Percentiles rank a stretch among this genome's conserved stretches.
phyloP scores from a whole-genome alignment of 2,329 filamentous ascomycete species.

The Fusarium sp. region DNA sequence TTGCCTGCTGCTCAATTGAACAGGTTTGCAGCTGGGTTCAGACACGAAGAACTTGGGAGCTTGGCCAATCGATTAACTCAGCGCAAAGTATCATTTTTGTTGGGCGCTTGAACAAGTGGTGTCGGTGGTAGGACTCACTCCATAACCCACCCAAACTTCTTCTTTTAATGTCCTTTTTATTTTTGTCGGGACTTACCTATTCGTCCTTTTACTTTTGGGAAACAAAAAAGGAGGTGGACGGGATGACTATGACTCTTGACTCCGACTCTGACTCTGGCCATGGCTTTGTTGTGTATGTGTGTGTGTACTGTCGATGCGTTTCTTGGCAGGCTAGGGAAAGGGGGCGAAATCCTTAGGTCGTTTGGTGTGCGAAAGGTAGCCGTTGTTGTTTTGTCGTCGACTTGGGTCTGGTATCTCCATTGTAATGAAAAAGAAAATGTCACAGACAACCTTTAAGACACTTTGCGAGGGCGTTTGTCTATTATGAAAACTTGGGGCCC shows the following conservation, averaged over 20 bases:
- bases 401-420: constrained; percentile 36
- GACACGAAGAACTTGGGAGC: constrained; percentile 7
- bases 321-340: constrained; percentile 19
- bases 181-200: constrained; percentile 39
- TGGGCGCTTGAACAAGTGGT: constrained; percentile 24
- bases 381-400: constrained; percentile 36
- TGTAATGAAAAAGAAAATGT: constrained; percentile 40
- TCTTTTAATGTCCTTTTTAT: constrained; percentile 40
- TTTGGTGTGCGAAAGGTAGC: constrained; percentile 38
- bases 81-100: not conserved
- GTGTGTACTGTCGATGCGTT: constrained; percentile 19
- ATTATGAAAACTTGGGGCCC: not conserved
- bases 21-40: constrained; percentile 4
- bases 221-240: constrained; percentile 35
- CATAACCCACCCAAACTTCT: constrained; percentile 9
- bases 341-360: constrained; percentile 26
- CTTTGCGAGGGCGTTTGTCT: constrained; percentile 20
- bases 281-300: constrained; percentile 29
- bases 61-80: constrained; percentile 16
- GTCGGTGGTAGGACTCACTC: constrained; percentile 15
- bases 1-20: constrained; percentile 11
- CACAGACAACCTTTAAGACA: constrained; percentile 27
- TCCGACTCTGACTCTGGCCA: not conserved
- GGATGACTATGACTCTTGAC: constrained; percentile 12
- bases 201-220: constrained; percentile 37